Evolutionary conservation across 1,284 basidiomycete genomes (phyloP).

Genomic region (Tylopilus microsporus): DNA sequence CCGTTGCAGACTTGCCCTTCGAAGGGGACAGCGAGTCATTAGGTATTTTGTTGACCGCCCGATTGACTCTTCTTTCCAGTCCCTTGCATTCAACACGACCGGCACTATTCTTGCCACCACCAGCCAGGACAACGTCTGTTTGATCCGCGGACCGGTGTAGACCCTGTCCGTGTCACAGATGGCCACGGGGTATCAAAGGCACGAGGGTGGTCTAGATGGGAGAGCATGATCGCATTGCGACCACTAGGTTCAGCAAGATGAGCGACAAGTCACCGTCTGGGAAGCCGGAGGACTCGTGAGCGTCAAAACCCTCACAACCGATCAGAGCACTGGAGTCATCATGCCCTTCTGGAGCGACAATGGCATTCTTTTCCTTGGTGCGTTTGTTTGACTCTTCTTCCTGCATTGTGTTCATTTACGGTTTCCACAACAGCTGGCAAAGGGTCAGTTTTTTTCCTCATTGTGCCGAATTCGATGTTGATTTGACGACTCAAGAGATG

Average conservation of each 20-base stretch:
- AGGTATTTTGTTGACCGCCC: too few relatives aligned
- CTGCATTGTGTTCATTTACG: not conserved
- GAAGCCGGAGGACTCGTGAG: conserved; percentile 70
- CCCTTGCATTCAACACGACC: conserved; percentile 77
- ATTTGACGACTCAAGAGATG: conserved; percentile 54
- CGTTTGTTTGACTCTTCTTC: conserved; percentile 18
- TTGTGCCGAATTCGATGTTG: conserved; percentile 18
- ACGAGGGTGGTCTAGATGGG: conserved; percentile 91
- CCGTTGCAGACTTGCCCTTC: too few relatives aligned
- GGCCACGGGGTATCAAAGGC: conserved; percentile 95
- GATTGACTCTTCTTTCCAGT: conserved; percentile 43
- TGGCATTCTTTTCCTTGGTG: conserved; percentile 87
- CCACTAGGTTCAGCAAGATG: conserved; percentile 94
- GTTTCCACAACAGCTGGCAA: conserved; percentile 55
- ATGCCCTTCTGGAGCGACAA: conserved; percentile 99
- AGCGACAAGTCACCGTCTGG: conserved; percentile 88
- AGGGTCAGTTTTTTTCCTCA: conserved; percentile 44
- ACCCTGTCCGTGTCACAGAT: conserved; percentile 78
- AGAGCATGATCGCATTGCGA: conserved; percentile 80
- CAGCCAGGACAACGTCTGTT: conserved; percentile 89
- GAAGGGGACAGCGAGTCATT: too few relatives aligned
- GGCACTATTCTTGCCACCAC: conserved; percentile 78
- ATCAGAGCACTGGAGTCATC: conserved; percentile 87
- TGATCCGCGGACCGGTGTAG: conserved; percentile 77
- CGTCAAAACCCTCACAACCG: conserved; percentile 74